These are phyloP conservation scores for Bathelium albidoporum DNA, from an alignment of 495 filamentous ascomycete species.

Conservation along the genomic window DNA sequence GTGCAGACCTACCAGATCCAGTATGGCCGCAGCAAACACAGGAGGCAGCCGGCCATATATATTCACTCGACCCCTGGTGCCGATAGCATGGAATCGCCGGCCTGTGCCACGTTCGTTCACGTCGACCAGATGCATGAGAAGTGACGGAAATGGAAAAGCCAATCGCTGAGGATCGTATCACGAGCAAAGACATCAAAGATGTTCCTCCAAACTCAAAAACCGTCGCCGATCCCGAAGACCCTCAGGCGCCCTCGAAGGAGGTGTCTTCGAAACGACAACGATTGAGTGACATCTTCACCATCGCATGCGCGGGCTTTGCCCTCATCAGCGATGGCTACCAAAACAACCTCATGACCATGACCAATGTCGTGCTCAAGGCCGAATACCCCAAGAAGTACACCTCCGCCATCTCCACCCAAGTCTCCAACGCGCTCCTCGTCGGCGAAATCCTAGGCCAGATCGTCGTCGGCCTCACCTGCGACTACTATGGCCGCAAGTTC, in stretches of 20 bases:
- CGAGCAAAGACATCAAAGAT: background rate
- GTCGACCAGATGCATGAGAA: background rate
- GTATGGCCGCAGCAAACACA: background rate
- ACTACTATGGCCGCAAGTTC: slow-evolving; percentile 43
- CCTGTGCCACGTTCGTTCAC: background rate
- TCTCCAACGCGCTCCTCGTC: slow-evolving; percentile 45
- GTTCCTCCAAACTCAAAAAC: background rate
- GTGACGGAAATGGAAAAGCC: background rate
- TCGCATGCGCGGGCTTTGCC: slow-evolving; percentile 40
- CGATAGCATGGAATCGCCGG: background rate
- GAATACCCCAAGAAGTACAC: slow-evolving; percentile 41
- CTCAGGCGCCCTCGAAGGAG: slow-evolving; percentile 18
- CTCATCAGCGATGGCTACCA: slow-evolving; percentile 46
- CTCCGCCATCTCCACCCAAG: slow-evolving; percentile 35
- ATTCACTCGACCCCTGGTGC: background rate
- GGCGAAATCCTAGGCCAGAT: slow-evolving; percentile 45
- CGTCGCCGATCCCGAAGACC: slow-evolving; percentile 9
- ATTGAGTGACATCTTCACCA: slow-evolving; percentile 39
- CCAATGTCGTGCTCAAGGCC: slow-evolving; percentile 40
- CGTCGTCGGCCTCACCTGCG: slow-evolving; percentile 40
- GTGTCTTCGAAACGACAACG: slow-evolving; percentile 33
- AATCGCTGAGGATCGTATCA: background rate
- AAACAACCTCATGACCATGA: slow-evolving; percentile 47
- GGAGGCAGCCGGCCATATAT: background rate
- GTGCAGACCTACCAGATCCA: background rate